Conservation (phyloP, 2,329 filamentous ascomycete species). For the Colletotrichum somersetense region DNA sequence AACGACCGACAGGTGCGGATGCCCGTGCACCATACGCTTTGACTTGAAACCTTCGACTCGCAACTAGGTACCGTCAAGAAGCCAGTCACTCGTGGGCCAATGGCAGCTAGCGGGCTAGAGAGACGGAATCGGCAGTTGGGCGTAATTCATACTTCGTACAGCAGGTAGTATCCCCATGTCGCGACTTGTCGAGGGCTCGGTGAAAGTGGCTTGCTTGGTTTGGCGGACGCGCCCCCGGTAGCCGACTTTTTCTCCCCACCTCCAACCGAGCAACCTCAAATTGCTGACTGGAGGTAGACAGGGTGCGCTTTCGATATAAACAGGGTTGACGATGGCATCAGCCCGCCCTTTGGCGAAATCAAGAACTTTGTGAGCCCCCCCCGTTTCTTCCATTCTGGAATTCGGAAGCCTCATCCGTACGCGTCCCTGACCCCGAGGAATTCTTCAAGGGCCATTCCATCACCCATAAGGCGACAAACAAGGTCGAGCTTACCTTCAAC, state of each 20-base stretch:
- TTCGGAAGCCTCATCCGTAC: slow-evolving; percentile 15
- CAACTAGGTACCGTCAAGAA: slow-evolving; percentile 5
- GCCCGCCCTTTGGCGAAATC: slow-evolving; percentile 24
- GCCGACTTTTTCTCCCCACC: slow-evolving; percentile 20
- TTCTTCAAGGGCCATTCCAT: slow-evolving; percentile 34
- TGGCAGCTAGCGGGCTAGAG: slow-evolving; percentile 22
- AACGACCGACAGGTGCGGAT: slow-evolving; percentile 19
- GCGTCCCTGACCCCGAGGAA: slow-evolving; percentile 16
- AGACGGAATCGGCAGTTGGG: slow-evolving; percentile 16
- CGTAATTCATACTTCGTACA: background rate
- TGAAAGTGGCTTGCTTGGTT: slow-evolving; percentile 2
- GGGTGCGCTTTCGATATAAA: slow-evolving; percentile 30
- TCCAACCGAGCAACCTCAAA: slow-evolving; percentile 39
- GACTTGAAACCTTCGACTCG: slow-evolving; percentile 28
- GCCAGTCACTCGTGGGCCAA: slow-evolving; percentile 32
- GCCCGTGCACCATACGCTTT: slow-evolving; percentile 30
- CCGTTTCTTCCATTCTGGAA: slow-evolving; percentile 24
- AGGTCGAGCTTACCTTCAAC: background rate
- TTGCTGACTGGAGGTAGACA: slow-evolving; percentile 31
- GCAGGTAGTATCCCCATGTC: slow-evolving; percentile 4
- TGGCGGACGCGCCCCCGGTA: slow-evolving; percentile 6
- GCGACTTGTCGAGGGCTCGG: slow-evolving; percentile 26
- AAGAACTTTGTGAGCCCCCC: slow-evolving; percentile 19
- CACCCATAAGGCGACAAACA: slow-evolving; percentile 2
- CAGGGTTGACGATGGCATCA: slow-evolving; percentile 39